Percentiles rank a stretch among this genome's conserved stretches.
Conservation (phyloP, 140 eudicot species). For the Cichorium intybus region DNA sequence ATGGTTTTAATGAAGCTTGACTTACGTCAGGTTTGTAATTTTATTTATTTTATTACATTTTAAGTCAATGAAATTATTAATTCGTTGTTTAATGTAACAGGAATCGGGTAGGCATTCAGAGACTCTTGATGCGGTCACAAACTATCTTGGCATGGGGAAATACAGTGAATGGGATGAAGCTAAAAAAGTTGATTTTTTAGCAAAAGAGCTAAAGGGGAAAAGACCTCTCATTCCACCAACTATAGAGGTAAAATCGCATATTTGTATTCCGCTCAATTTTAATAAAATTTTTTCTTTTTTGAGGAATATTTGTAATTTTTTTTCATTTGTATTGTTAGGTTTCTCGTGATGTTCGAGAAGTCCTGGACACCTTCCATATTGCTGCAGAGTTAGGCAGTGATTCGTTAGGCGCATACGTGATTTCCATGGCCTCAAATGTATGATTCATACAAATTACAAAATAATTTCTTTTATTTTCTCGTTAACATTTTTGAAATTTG, state of each 20-base stretch:
- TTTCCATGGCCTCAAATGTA: slow-evolving; percentile 95
- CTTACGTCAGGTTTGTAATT: slow-evolving; percentile 81
- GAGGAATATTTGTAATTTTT: not conserved
- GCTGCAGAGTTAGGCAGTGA: slow-evolving; percentile 88
- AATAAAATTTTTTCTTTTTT: no score
- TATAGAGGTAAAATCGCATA: slow-evolving; percentile 76
- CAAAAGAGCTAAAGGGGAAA: slow-evolving; percentile 87
- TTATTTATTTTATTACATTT: no score
- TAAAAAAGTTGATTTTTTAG: slow-evolving; percentile 61
- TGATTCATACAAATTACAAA: no score
- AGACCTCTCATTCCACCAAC: slow-evolving; percentile 82
- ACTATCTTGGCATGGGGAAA: slow-evolving; percentile 77
- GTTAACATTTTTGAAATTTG: not conserved
- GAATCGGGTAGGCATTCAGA: slow-evolving; percentile 89
- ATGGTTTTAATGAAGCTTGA: slow-evolving; percentile 93
- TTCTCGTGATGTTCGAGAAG: slow-evolving; percentile 79
- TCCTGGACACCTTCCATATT: slow-evolving; percentile 79
- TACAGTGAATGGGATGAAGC: slow-evolving; percentile 95
- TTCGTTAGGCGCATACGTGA: slow-evolving; percentile 92
- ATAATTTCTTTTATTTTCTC: not conserved
- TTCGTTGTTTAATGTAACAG: slow-evolving; percentile 48
- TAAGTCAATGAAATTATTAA: not conserved
- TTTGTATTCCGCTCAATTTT: no score
- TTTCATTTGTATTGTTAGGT: slow-evolving; percentile 57
- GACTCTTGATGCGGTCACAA: slow-evolving; percentile 86